phyloP scores from a whole-genome alignment of 495 filamentous ascomycete genomes.

The Penicillium bovifimosum region DNA sequence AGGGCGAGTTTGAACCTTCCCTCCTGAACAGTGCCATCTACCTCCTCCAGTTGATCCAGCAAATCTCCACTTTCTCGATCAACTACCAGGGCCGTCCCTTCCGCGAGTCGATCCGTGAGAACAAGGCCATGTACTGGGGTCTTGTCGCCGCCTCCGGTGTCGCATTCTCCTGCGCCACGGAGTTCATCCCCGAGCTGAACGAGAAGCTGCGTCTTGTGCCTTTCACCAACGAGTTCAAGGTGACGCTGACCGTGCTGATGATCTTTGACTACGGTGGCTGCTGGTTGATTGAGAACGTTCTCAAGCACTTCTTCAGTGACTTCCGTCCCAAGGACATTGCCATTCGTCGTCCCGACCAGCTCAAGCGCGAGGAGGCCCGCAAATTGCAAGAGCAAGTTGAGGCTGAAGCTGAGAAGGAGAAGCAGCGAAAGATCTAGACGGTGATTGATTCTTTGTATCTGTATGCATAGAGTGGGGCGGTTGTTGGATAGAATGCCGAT shows the following conservation, averaged over 20 bases:
- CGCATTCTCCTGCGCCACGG: constrained; percentile 93
- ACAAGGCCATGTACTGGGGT: constrained; percentile 97
- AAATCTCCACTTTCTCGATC: constrained; percentile 98
- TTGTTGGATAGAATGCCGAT: constrained; percentile 9
- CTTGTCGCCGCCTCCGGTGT: constrained; percentile 81
- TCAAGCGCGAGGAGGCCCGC: constrained; percentile 66
- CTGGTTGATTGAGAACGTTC: constrained; percentile 79
- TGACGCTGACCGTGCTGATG: constrained; percentile 80
- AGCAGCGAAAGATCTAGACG: constrained; percentile 29
- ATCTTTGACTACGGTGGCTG: constrained; percentile 82
- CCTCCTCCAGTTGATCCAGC: constrained; percentile 96
- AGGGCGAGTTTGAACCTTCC: constrained; percentile 91
- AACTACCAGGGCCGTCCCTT: constrained; percentile 99
- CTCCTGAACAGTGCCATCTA: constrained; percentile 97
- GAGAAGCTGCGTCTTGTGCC: constrained; percentile 87
- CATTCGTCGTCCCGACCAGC: constrained; percentile 75
- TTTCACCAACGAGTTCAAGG: constrained; percentile 88
- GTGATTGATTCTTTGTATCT: constrained; percentile 15
- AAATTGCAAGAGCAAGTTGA: constrained; percentile 56
- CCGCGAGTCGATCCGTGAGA: constrained; percentile 91
- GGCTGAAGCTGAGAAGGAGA: constrained; percentile 50
- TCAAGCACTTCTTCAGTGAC: constrained; percentile 87
- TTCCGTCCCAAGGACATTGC: constrained; percentile 94
- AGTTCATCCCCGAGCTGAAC: constrained; percentile 94
- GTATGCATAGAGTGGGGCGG: constrained; percentile 20